Base-by-base conservation (phyloP, 1,284 basidiomycete genomes). In the Kwoniella shivajii region DNA sequence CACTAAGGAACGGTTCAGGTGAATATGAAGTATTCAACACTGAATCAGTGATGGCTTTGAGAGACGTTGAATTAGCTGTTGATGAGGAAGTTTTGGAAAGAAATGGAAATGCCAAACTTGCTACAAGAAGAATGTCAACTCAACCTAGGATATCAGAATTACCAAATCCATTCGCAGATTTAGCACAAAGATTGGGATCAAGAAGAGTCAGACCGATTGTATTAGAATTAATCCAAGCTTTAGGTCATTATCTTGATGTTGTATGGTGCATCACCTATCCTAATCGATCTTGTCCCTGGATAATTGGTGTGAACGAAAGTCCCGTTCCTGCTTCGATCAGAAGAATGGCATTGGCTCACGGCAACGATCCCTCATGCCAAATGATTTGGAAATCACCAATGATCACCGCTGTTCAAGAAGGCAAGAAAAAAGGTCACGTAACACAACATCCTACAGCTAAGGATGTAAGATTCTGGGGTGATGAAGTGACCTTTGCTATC, bases 51-150 rank as follows among this genome's bases (percentile, higher is more conserved):
- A 57, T 68, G 16, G 69, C 64, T 2, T 50, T 76, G 22, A 65
- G 64, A 5, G 72, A 75, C 50, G 73, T 74, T 26, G 74, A 76
- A 39, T 57, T 76, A n/a, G 74, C 74, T 0, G 52, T 76, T 9
- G 74, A 75, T 42, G 66, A 71, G 14, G 63, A 60, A 2, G 56
- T 65, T 16, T 42, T 69, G 11, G 65, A 59, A 27, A 30, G 47
- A 6, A 22, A 54, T 3, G 50, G 57, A 36, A 51, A 58, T 38
- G 42, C 49, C n/a, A 54, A 38, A 29, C 7, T 26, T 2, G n/a
- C 38, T 9, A 45, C 56, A 9, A 51, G 69, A 14, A 41, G 65
- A 16, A 54, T 72, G 47, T 73, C 70, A 5, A 65, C 64, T 9
- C 64, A 68, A 16, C 67, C 73, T 3, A 57, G 72, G 5, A 39